Evolutionary conservation across 352 stramenopile genomes (phyloP), one percentile per base, ranked within the genome.

Genomic region (Globisporangium lucens): DNA sequence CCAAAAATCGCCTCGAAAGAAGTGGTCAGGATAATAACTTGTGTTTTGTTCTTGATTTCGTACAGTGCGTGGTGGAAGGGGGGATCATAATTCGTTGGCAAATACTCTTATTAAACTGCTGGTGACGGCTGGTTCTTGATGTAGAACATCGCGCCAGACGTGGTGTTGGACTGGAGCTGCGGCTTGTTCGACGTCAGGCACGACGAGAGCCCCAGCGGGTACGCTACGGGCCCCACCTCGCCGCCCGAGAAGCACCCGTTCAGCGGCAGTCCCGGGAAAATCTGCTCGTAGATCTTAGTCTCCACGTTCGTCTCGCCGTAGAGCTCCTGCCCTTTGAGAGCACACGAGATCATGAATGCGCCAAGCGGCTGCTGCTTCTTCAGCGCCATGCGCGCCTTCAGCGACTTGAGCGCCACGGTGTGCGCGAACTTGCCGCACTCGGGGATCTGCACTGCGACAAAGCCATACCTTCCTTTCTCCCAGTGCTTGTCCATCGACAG

Each of bases 91-190:
- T 51, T 22, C 6, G 10, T 51, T 51, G 7, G 22, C 43, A 51
- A 51, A 51, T 51, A 51, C 43, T 51, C 17, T 51, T 51, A 51
- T 51, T 51, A 51, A 4, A 51, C 43, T 51, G 43, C 22, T 7
- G 43, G 43, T 6, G 17, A 20, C 5, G 41, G 38, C 38, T 49
- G 43, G 33, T 36, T 63, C 52, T 74, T 58, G 69, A 78, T 22
- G 60, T 65, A 80, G 55, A 87, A 80, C 24, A 87, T 56, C 20
- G 74, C 79, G 17, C 73, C 79, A 33, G 77, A 83, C 36, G 71
- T 85, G 58, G 79, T 87, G 47, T 83, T 73, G 46, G 69, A 73
- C 67, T 87, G 77, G 3, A 87, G 41, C 30, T 78, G 67, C 27
- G 69, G 24, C 20, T 36, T 29, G 8, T 62, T 68, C 27, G 20